Base-by-base conservation (phyloP, 768 basidiomycete genomes). In the Lentinula guzmanii region DNA sequence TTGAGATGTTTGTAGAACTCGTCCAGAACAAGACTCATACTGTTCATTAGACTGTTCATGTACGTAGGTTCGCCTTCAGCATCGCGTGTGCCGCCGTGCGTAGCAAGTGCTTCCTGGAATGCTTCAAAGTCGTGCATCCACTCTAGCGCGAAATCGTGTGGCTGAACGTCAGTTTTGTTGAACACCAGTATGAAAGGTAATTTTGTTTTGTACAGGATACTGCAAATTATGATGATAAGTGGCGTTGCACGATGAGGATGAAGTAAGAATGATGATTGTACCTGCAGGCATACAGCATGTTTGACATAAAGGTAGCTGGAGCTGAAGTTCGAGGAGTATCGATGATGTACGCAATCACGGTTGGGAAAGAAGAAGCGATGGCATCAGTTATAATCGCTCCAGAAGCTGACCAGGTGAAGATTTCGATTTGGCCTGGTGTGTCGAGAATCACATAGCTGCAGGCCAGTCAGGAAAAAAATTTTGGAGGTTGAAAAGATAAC, bases 271-370 rank as follows among this genome's bases (percentile, higher is more conserved):
- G 10, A 24, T 39, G 34, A 46, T 24, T 34, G 6, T 73, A 90
- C 91, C 92, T 94, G 81, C 97, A 99, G 1, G 97, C 97, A 69
- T 98, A 99, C 46, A 99, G 82, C 97, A 99, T 99, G 74, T 99
- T 99, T 18, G 89, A 92, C 97, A 98, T 99, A 74, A 99, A 99
- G 3, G 97, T 99, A 15, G 96, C 94, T 0, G 97, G 97, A 0
- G 93, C 87, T 0, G 90, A 89, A 18, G 93, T 94, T 64, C 97
- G 82, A 21, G 97, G 97, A 3, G 97, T 99, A 73, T 99, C 97
- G 66, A 99, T 93, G 63, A 99, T 84, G 70, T 98, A 99, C 15
- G 97, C 97, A 39, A 99, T 87, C 37, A 96, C 93, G 1, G 97
- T 89, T 5, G 97, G 97, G 61, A 98, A 78, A 0, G 95, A 86